Base-by-base conservation (phyloP, 306 rosid genomes). In the Rosa rugosa region DNA sequence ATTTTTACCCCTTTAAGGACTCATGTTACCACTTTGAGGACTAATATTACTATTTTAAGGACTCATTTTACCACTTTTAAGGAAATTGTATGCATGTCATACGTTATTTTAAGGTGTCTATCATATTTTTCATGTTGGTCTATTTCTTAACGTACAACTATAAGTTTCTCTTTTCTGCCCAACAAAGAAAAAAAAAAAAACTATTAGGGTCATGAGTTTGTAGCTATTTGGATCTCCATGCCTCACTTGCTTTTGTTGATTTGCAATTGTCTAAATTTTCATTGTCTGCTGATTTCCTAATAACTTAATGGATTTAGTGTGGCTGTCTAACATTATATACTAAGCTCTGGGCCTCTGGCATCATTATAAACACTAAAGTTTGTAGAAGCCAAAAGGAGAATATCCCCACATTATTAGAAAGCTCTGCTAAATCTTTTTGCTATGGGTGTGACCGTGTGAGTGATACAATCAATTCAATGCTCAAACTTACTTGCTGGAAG, bases 391-490 rank as follows among this genome's bases (percentile, higher is more conserved):
- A 53, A 51, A 53, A 65, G 46, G 62, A 31, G 77, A 64, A 73
- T 20, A 62, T 8, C 77, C 71, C 41, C 75, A 71, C 11, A 46
- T n/a, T 0, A 50, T 56, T 3, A n/a, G 56, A 72, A 72, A 34
- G 75, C 59, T 72, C 45, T 72, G 47, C 22, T 54, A 14, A 72
- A 20, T 50, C 27, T 40, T 31, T 51, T 41, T 54, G 45, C 66
- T 11, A 25, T 23, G 42, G 69, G 22, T 34, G 12, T n/a, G n/a
- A n/a, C n/a, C n/a, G n/a, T n/a, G n/a, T 50, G 51, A 63, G 75
- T 57, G 60, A 73, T 54, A 82, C 41, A 82, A 82, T 82, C 65
- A 77, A 59, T 44, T 82, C 54, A 77, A 38, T 44, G 27, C 75
- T 57, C 72, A 54, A 75, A 42, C 69, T 77, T 67, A 36, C 82